Evolutionary conservation across 345 rosid species (phyloP).

Genomic region (Pistacia atlantica): DNA sequence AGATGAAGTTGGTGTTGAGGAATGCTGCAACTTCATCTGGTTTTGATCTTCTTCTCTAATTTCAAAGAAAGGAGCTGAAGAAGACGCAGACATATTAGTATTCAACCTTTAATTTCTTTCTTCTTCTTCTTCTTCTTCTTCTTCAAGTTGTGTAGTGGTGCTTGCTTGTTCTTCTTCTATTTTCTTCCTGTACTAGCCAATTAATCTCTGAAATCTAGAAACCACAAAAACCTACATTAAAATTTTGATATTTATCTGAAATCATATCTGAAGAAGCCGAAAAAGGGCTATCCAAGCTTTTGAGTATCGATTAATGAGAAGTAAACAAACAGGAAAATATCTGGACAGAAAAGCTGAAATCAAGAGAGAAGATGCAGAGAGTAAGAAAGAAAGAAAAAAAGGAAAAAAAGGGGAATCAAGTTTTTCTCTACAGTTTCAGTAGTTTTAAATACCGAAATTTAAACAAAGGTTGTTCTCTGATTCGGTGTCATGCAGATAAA

Average conservation of each 20-base stretch:
- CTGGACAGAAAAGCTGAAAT: constrained; percentile 11
- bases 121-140: constrained; percentile 6
- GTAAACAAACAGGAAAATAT: constrained; percentile 4
- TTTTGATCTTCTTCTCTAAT: constrained; percentile 61
- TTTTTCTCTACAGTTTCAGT: constrained; percentile 11
- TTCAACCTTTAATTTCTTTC: neutral
- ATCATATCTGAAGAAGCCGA: constrained; percentile 21
- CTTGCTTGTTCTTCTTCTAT: neutral
- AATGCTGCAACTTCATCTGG: constrained; percentile 50
- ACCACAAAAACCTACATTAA: constrained; percentile 34
- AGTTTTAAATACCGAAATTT: constrained; percentile 34
- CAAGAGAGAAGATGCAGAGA: neutral
- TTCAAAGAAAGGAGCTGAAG: constrained; percentile 65
- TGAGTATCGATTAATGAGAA: constrained; percentile 7
- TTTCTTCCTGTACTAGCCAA: constrained; percentile 9
- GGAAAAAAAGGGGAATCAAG: constrained; percentile 1
- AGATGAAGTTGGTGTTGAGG: constrained; percentile 47
- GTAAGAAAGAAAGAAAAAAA: constrained; percentile 3
- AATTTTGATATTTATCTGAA: constrained; percentile 14
- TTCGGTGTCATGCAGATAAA: constrained; percentile 52
- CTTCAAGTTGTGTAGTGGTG: neutral
- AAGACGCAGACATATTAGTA: constrained; percentile 57
- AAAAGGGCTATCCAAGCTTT: constrained; percentile 16
- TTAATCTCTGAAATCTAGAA: constrained; percentile 21
- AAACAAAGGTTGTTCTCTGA: constrained; percentile 28